Base-by-base conservation (phyloP, 441 rosid genomes). In the Viola pubescens region DNA sequence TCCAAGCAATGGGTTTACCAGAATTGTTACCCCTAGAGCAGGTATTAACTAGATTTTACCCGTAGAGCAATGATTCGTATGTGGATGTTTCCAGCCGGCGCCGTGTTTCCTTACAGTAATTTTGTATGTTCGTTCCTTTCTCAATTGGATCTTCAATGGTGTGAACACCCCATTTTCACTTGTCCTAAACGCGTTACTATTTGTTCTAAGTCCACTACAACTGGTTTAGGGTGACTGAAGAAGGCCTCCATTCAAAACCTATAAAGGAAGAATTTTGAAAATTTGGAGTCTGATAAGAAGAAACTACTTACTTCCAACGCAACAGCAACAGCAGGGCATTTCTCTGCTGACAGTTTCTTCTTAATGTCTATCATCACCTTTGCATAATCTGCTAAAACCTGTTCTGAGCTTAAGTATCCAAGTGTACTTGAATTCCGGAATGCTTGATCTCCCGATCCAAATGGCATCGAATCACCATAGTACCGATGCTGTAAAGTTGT, bases 321-420 rank as follows among this genome's bases (percentile, higher is more conserved):
- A 1, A 75, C 9, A 1, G 65, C 77, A 19, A 80, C 71, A 4
- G 63, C 68, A 0, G 85, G 81, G 8, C 62, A 72, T 13, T 66
- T 37, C 37, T 52, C 16, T 9, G 81, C 75, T 3, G 61, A 54
- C 11, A 65, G 34, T 0, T 52, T 58, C 34, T 19, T 60, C 70
- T 72, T 73, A 6, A 80, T 47, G 42, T 80, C 60, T 0, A 48
- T 19, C 16, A 77, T 64, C n/a, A 77, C 6, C 14, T 62, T 61
- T 3, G 80, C 85, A 48, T 69, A 75, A 56, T 75, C 85, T 34
- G 80, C 80, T 53, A 80, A 40, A 49, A 81, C 85, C 59, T 77
- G 85, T 4, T 71, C 59, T 1, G 77, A 73, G 56, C 61, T 77
- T 5, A 80, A 71, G 52, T 70, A 80, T 13, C 84, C 79, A 9